Evolutionary conservation across 805 yeast species (phyloP).

Genomic region (Ogataea saltuana): DNA sequence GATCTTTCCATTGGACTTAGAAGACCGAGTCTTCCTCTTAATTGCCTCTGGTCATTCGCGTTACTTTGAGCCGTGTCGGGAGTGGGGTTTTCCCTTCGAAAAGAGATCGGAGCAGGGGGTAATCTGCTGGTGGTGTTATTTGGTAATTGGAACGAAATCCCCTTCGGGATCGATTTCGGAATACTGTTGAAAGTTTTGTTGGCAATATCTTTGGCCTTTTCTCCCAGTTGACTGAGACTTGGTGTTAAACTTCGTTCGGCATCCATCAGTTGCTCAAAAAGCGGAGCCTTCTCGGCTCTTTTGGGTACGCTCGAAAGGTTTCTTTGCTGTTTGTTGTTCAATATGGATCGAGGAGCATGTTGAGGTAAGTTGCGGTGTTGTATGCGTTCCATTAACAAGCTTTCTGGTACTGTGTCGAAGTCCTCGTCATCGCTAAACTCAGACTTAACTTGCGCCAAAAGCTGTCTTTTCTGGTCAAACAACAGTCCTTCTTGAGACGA

Average conservation of each 20-base stretch:
- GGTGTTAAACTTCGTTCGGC: constrained; percentile 25
- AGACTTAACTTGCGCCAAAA: constrained; percentile 24
- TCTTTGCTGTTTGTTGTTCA: constrained; percentile 3
- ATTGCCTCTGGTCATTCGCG: constrained; percentile 25
- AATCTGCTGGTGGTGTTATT: constrained; percentile 17
- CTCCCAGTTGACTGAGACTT: constrained; percentile 25
- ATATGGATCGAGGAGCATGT: constrained; percentile 8
- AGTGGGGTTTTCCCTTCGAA: constrained; percentile 14
- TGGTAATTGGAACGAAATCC: constrained; percentile 25
- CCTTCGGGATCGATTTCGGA: constrained; percentile 26
- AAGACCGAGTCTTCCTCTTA: constrained; percentile 39
- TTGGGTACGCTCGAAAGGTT: no score
- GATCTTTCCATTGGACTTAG: constrained; percentile 74
- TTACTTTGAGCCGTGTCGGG: constrained; percentile 10
- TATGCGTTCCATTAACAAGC: constrained; percentile 28
- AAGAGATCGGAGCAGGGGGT: constrained; percentile 22
- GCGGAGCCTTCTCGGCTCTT: constrained; percentile 8
- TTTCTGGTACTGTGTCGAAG: constrained; percentile 31
- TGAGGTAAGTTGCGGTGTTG: constrained; percentile 8
- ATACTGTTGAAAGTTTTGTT: constrained; percentile 27
- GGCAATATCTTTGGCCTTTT: constrained; percentile 31
- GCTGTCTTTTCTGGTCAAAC: constrained; percentile 22
- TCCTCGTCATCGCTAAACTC: constrained; percentile 31
- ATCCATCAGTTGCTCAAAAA: constrained; percentile 23
- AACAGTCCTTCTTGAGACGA: constrained; percentile 10